phyloP scores from a whole-genome alignment of 2,329 filamentous ascomycete species.

The Bertia moriformis region DNA sequence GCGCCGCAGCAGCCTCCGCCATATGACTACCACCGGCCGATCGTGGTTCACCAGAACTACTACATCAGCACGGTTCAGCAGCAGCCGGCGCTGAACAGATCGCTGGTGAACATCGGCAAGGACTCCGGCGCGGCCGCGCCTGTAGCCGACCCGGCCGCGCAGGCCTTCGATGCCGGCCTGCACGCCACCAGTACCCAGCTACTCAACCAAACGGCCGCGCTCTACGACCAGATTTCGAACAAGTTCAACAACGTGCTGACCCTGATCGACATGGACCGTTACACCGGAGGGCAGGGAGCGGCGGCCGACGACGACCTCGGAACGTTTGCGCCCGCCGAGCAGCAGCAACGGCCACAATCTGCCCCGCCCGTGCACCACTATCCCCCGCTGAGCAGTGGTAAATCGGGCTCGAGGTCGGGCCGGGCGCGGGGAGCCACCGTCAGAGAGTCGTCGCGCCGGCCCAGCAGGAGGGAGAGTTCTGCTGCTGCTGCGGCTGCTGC shows the following conservation, averaged over 20 bases:
- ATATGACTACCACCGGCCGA: not conserved
- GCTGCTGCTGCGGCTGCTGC: slow-evolving; percentile 1
- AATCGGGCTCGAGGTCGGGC: not conserved
- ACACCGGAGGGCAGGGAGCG: slow-evolving; percentile 28
- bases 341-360: too few species aligned
- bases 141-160: not conserved
- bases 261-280: slow-evolving; percentile 51
- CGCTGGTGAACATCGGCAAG: too few species aligned
- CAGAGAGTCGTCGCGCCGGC: too few species aligned
- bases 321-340: not conserved
- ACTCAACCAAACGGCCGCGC: not conserved
- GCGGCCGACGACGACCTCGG: slow-evolving; percentile 13
- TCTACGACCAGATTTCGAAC: slow-evolving; percentile 43
- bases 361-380: too few species aligned
- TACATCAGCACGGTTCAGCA: not conserved
- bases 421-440: too few species aligned
- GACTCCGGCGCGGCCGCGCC: too few species aligned
- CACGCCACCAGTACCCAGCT: not conserved
- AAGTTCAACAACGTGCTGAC: slow-evolving; percentile 58
- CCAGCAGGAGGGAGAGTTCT: too few species aligned
- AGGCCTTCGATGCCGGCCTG: not conserved
- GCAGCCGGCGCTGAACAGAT: too few species aligned
- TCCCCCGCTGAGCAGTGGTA: not conserved
- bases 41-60: not conserved
- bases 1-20: too few species aligned